Evolutionary conservation across 2,329 filamentous ascomycete genomes (phyloP).

Genomic region (Rosellinia necatrix): DNA sequence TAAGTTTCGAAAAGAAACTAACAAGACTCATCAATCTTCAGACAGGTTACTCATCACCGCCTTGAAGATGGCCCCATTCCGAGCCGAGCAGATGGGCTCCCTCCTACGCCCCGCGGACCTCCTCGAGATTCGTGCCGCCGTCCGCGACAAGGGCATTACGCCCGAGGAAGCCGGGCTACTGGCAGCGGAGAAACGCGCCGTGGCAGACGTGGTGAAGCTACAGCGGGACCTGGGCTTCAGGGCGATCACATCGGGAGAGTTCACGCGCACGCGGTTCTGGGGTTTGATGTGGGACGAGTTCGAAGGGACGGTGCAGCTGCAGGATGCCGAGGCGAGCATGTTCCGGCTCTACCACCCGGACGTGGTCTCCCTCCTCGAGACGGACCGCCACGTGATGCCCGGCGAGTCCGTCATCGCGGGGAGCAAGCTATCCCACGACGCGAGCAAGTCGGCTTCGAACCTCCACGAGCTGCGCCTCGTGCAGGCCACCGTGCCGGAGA

Average conservation of each 20-base stretch:
- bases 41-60: neutral
- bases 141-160: conserved; percentile 60
- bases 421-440: conserved; percentile 51
- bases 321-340: conserved; percentile 56
- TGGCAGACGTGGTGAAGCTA: conserved; percentile 68
- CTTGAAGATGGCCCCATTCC: conserved; percentile 55
- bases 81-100: conserved; percentile 77
- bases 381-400: conserved; percentile 59
- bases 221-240: conserved; percentile 70
- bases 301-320: conserved; percentile 52
- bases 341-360: conserved; percentile 61
- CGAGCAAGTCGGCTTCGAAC: conserved; percentile 50
- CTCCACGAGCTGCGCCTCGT: conserved; percentile 55
- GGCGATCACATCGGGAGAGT: conserved; percentile 74
- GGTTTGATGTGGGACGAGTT: conserved; percentile 60
- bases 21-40: neutral
- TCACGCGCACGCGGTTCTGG: conserved; percentile 58
- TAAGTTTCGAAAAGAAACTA: neutral
- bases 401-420: conserved; percentile 60
- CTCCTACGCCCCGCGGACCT: conserved; percentile 71
- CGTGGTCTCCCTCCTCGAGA: conserved; percentile 58
- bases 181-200: conserved; percentile 66
- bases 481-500: conserved; percentile 51
- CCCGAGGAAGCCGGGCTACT: conserved; percentile 60
- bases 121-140: conserved; percentile 62